Percentiles rank a stretch among this genome's conserved stretches.
phyloP scores from a whole-genome alignment of 805 yeast genomes.

The Hanseniaspora singularis region DNA sequence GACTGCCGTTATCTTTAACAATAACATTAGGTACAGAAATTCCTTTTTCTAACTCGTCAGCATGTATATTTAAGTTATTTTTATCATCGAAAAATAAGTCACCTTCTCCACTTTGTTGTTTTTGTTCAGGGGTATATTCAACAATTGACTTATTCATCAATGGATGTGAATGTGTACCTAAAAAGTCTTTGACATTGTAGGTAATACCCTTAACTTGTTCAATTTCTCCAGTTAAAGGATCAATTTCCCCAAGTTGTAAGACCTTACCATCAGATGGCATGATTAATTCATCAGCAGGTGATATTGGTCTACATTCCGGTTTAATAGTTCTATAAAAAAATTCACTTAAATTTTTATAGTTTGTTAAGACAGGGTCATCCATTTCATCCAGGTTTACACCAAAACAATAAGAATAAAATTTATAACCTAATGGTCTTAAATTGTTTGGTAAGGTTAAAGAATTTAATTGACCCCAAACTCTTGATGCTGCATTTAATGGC shows the following conservation, averaged over 20 bases:
- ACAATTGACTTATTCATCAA: constrained; percentile 26
- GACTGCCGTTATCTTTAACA: constrained; percentile 1
- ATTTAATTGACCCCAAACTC: constrained; percentile 91
- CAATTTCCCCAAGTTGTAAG: constrained; percentile 66
- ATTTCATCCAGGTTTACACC: constrained; percentile 86
- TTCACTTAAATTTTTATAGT: constrained; percentile 73
- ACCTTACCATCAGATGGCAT: constrained; percentile 93
- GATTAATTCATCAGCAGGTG: constrained; percentile 47
- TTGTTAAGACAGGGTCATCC: constrained; percentile 63
- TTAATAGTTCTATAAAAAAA: constrained; percentile 76
- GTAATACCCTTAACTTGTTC: constrained; percentile 97
- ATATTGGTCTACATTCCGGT: constrained; percentile 70
- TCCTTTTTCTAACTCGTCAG: constrained; percentile 11
- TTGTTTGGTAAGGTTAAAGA: constrained; percentile 73
- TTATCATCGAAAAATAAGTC: no score
- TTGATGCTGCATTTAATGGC: constrained; percentile 80
- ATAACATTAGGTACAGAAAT: not conserved
- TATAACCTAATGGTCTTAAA: constrained; percentile 73
- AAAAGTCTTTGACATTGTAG: constrained; percentile 73
- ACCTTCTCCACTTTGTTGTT: no score
- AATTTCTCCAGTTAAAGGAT: constrained; percentile 61
- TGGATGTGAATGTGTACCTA: constrained; percentile 46
- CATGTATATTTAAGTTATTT: constrained; percentile 21
- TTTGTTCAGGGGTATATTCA: constrained; percentile 31
- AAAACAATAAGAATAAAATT: constrained; percentile 62